A percentile compares a stretch with the other conserved stretches of the same genome.
Evolutionary conservation across 805 yeast species (phyloP).

Genomic region (Hanseniaspora singularis): DNA sequence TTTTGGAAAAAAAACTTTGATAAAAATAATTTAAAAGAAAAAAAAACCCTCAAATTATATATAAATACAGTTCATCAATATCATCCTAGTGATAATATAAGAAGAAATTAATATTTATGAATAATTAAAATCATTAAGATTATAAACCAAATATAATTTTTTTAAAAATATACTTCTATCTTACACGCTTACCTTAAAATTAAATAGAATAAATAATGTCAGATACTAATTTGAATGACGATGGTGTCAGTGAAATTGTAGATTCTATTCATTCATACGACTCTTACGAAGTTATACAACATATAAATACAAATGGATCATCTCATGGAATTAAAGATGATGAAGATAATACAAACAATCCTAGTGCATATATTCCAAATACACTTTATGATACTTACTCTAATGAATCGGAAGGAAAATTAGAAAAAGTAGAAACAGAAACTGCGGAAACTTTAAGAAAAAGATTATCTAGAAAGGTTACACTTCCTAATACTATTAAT

Average conservation of each 20-base stretch:
- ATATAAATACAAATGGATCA: slow-evolving; percentile 2
- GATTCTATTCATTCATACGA: slow-evolving; percentile 17
- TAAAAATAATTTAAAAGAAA: too few species aligned
- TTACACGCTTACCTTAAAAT: too few species aligned
- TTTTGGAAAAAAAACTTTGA: too few species aligned
- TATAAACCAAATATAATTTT: too few species aligned
- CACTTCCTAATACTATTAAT: slow-evolving; percentile 45
- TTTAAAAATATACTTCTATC: too few species aligned
- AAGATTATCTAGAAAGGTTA: slow-evolving; percentile 46
- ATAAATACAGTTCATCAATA: too few species aligned
- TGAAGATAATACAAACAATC: not conserved
- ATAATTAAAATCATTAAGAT: too few species aligned
- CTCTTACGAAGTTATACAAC: slow-evolving; percentile 13
- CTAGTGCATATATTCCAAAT: slow-evolving; percentile 1
- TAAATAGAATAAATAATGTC: too few species aligned
- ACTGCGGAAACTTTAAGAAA: slow-evolving; percentile 58
- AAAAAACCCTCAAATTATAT: too few species aligned
- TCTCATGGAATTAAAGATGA: slow-evolving; percentile 3
- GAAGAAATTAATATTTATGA: too few species aligned
- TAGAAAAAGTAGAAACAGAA: slow-evolving; percentile 38
- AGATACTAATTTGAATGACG: too few species aligned
- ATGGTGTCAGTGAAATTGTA: not conserved
- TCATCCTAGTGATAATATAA: too few species aligned
- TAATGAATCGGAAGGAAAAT: slow-evolving; percentile 1
- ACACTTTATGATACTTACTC: slow-evolving; percentile 33